phyloP scores from a whole-genome alignment of 129 eudicot genomes.

The carrot (Daucus carota) region DH1_v3.0 NC_030382.2:26362001-26362500 shows the following conservation, averaged over 20 bases:
- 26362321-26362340: conserved; percentile 30
- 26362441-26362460: conserved; percentile 40
- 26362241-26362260: conserved; percentile 43
- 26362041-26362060: conserved; percentile 20
- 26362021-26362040: conserved; percentile 17
- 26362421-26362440: conserved; percentile 56
- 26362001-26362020: conserved; percentile 26
- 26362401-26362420: conserved; percentile 50
- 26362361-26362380: conserved; percentile 35
- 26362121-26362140: neutral
- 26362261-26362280: conserved; percentile 40
- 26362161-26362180: neutral
- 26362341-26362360: conserved; percentile 42
- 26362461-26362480: conserved; percentile 48
- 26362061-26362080: neutral
- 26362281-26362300: conserved; percentile 52
- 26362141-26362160: neutral
- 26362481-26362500: conserved; percentile 51
- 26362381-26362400: conserved; percentile 46
- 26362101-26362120: neutral
- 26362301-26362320: conserved; percentile 62
- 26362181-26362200: neutral
- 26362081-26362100: neutral
- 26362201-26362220: conserved; percentile 15
- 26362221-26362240: conserved; percentile 41